Conservation (phyloP, 441 rosid genomes). For the Bruguiera hainesii region DNA sequence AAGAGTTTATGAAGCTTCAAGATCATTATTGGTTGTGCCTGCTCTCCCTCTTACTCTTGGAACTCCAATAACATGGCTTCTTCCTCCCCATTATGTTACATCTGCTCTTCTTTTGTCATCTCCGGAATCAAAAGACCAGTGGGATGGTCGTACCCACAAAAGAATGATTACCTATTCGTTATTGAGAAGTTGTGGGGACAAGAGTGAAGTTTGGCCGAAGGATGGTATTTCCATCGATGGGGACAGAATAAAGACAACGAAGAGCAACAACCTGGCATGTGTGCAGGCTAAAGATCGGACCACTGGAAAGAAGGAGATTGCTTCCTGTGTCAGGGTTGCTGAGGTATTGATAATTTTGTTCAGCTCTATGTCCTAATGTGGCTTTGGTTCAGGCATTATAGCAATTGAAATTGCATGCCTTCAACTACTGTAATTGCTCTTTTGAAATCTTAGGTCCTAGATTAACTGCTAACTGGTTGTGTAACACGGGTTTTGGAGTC, state of each 20-base stretch:
- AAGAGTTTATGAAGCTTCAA: conserved; percentile 61
- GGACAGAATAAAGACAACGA: conserved; percentile 63
- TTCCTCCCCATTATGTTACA: conserved; percentile 84
- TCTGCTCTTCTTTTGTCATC: conserved; percentile 69
- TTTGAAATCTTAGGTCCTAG: background rate
- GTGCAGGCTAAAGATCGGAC: conserved; percentile 86
- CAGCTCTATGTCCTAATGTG: background rate
- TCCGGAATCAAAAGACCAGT: conserved; percentile 42
- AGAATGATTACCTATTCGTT: conserved; percentile 68
- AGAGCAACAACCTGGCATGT: conserved; percentile 74
- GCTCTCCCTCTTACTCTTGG: conserved; percentile 94
- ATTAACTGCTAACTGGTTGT: background rate
- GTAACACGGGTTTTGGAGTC: background rate
- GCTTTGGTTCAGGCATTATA: conserved; percentile 2
- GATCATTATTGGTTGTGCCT: conserved; percentile 63
- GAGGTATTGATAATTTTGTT: conserved; percentile 51
- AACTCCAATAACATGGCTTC: conserved; percentile 82
- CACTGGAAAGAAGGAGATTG: conserved; percentile 81
- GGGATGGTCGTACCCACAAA: conserved; percentile 61
- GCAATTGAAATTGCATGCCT: background rate
- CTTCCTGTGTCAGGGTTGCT: conserved; percentile 86
- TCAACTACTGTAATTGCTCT: too few relatives aligned
- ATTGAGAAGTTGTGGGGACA: conserved; percentile 54
- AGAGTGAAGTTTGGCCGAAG: conserved; percentile 41
- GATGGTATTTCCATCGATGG: conserved; percentile 60